Evolutionary conservation across 2,329 filamentous ascomycete genomes (phyloP).

Genomic region (Trichoderma aggressivum): DNA sequence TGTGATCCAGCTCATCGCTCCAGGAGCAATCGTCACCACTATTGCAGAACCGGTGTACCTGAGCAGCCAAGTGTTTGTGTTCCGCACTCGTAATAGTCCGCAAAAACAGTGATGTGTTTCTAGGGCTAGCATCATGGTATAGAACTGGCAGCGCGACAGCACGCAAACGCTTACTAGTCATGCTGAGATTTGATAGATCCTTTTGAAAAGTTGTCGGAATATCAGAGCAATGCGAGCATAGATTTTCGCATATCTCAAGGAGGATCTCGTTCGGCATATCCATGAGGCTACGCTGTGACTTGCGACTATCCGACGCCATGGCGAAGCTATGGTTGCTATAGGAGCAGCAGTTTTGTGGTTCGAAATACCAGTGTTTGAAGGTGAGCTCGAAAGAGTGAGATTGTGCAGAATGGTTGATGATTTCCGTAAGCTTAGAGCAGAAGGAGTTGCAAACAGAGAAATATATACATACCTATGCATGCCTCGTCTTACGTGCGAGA

Average conservation of each 20-base stretch:
- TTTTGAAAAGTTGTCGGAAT: not conserved
- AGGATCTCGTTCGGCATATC: not conserved
- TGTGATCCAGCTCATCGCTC: no score
- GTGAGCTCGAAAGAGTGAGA: not conserved
- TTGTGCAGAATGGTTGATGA: not conserved
- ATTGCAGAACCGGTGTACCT: not conserved
- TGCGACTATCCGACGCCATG: not conserved
- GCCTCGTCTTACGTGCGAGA: not conserved
- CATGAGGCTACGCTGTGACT: no score
- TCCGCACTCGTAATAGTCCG: not conserved
- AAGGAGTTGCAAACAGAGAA: not conserved
- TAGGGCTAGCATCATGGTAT: not conserved
- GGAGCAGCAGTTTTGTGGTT: not conserved
- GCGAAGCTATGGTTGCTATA: not conserved
- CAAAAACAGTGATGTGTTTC: fast-evolving
- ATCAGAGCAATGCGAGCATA: not conserved
- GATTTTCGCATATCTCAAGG: not conserved
- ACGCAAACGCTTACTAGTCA: not conserved
- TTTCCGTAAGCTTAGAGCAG: not conserved
- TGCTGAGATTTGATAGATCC: not conserved
- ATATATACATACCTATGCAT: no score
- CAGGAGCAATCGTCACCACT: no score
- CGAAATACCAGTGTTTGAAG: not conserved
- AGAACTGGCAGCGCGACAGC: not conserved
- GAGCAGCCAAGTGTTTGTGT: not conserved